Conservation (phyloP, 2,329 filamentous ascomycete species). For the Colletotrichum noveboracense region DNA sequence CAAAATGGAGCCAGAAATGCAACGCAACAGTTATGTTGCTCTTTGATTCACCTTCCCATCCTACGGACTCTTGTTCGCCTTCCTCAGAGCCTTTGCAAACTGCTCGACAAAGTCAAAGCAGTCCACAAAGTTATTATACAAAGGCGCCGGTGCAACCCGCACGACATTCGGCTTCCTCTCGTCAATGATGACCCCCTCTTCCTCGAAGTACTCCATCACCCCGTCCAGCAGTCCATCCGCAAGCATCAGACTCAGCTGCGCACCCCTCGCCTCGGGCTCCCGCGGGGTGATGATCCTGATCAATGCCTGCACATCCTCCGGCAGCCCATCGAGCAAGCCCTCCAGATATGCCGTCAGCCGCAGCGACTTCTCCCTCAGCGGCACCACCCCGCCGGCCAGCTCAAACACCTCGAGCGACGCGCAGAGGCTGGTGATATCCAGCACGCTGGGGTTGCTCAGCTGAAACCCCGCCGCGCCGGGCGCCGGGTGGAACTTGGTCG, state of each 20-base stretch:
- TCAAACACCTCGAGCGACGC: slow-evolving; percentile 76
- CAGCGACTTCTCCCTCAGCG: slow-evolving; percentile 70
- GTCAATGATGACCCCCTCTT: slow-evolving; percentile 75
- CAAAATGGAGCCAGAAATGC: rapidly evolving
- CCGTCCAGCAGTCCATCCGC: slow-evolving; percentile 68
- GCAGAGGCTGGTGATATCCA: slow-evolving; percentile 74
- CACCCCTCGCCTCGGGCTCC: slow-evolving; percentile 69
- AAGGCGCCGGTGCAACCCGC: slow-evolving; percentile 76
- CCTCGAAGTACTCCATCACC: slow-evolving; percentile 66
- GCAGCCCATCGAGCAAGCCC: slow-evolving; percentile 53
- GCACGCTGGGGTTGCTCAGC: slow-evolving; percentile 79
- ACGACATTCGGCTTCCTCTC: slow-evolving; percentile 83
- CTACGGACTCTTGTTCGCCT: neutral
- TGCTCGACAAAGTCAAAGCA: slow-evolving; percentile 35
- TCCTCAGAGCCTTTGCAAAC: slow-evolving; percentile 28
- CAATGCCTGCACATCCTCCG: slow-evolving; percentile 28
- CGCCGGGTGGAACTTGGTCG: slow-evolving; percentile 78
- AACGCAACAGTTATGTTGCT: neutral
- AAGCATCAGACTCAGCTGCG: slow-evolving; percentile 76
- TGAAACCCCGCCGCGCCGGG: slow-evolving; percentile 82
- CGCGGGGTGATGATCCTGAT: slow-evolving; percentile 71
- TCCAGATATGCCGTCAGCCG: slow-evolving; percentile 76
- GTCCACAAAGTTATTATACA: slow-evolving; percentile 81
- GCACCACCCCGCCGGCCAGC: slow-evolving; percentile 64
- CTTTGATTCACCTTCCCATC: neutral